Base-by-base conservation (phyloP, 1,284 basidiomycete species). In the Puccinia hordei region DNA sequence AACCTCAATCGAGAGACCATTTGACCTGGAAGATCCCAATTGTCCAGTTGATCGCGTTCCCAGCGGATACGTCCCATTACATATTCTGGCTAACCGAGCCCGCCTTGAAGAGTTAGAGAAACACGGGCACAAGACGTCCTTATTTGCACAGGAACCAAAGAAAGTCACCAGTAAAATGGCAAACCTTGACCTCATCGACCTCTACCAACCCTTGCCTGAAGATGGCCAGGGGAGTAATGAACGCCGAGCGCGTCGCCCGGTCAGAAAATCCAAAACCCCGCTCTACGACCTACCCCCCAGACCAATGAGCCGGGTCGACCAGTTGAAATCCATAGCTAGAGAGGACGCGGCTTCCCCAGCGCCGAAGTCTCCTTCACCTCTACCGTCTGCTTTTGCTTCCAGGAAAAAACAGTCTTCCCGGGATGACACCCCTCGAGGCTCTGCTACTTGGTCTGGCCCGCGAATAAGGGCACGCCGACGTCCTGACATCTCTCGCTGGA, bases 11-110 rank as follows among this genome's bases (percentile, higher is more conserved):
- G 59, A 63, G 33, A 63, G 33, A 15, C 59, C 59, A 2, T 35
- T n/a, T 24, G 59, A 63, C 59, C 33, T 63, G 15, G 59, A 63
- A 38, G 59, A 63, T 63, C 33, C 59, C 33, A 63, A 17, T 15
- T 38, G 59, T 27, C 59, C 59, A 17, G 5, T 38, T 3, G 33
- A 19, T 10, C 38, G 33, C 8, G 33, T 63, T 12, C 59, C 59
- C 10, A 63, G 59, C 33, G 59, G 59, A 38, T 63, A 63, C 33
- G 33, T 63, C 17, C 59, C 59, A 6, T 10, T 63, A 33, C 33
- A 63, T 19, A 13, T 38, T 22, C 59, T 63, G 2, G 19, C 33
- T 38, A 27, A 35, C 3, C 59, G 33, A 38, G 59, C 33, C 17
- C 33, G 22, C 19, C 59, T 33, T 19, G 33, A 63, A 33, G 33